A percentile compares a stretch with the other conserved stretches of the same genome.
Conservation (phyloP, 31 red algal genomes). For the Asparagopsis taxiformis region DNA sequence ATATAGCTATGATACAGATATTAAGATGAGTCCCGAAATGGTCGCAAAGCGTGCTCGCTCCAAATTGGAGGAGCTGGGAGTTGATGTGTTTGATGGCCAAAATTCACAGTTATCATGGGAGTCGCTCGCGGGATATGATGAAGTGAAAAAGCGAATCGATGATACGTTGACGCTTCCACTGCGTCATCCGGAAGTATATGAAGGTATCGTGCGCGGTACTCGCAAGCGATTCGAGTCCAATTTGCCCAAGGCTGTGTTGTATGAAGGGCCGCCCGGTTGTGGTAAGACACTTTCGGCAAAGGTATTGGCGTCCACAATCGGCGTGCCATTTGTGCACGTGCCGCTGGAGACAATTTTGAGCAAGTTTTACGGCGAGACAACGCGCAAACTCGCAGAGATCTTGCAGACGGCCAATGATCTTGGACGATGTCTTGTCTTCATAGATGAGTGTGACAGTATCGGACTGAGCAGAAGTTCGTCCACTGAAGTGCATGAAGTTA, state of each 20-base stretch:
- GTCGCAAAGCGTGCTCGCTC: conserved; percentile 18
- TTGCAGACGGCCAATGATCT: conserved; percentile 67
- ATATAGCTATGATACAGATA: background rate
- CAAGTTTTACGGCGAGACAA: conserved; percentile 86
- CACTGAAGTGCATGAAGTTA: conserved; percentile 84
- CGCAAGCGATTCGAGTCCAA: conserved; percentile 53
- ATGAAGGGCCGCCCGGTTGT: conserved; percentile 84
- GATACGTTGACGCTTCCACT: conserved; percentile 77
- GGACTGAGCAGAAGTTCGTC: conserved; percentile 62
- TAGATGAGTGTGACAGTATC: conserved; percentile 92
- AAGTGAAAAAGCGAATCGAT: conserved; percentile 78
- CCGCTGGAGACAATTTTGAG: conserved; percentile 77
- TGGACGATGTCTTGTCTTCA: conserved; percentile 72
- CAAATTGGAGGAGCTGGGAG: conserved; percentile 61
- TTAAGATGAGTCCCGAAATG: background rate
- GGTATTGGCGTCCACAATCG: conserved; percentile 70
- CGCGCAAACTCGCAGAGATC: conserved; percentile 79
- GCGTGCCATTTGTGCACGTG: conserved; percentile 84
- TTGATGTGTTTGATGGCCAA: conserved; percentile 45
- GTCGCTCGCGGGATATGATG: conserved; percentile 82
- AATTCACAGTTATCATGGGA: conserved; percentile 52
- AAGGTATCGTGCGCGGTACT: conserved; percentile 71
- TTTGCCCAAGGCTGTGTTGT: conserved; percentile 82
- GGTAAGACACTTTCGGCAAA: conserved; percentile 84
- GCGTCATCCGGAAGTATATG: conserved; percentile 83